Conservation (phyloP, 768 basidiomycete genomes). For the Phallus indusiatus region DNA sequence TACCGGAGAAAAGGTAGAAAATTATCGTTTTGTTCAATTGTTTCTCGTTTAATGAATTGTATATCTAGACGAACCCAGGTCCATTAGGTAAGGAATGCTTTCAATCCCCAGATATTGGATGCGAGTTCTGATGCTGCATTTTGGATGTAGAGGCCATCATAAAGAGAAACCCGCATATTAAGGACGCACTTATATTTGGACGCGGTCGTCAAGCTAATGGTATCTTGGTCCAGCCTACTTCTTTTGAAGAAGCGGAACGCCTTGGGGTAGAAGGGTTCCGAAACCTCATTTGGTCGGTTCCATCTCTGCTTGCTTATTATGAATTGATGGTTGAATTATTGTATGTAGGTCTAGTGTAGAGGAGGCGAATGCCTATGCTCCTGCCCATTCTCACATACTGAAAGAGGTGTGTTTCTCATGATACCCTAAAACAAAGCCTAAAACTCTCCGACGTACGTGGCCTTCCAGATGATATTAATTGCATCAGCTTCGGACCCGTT, state of each 20-base stretch:
- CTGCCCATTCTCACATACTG: slow-evolving; percentile 35
- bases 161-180: slow-evolving; percentile 19
- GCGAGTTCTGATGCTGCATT: not conserved
- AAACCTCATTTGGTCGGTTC: slow-evolving; percentile 25
- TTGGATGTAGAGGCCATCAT: slow-evolving; percentile 26
- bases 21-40: not conserved
- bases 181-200: slow-evolving; percentile 11
- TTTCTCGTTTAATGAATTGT: not conserved
- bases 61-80: slow-evolving; percentile 25
- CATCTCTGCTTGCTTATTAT: not conserved
- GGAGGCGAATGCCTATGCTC: slow-evolving; percentile 33
- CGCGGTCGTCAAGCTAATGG: slow-evolving; percentile 10
- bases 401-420: slow-evolving; percentile 27
- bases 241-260: slow-evolving; percentile 25
- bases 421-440: not conserved
- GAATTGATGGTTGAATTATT: not conserved
- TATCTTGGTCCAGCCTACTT: slow-evolving; percentile 27
- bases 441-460: no score
- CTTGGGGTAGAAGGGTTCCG: slow-evolving; percentile 23
- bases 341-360: slow-evolving; percentile 28
- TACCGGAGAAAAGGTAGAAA: slow-evolving; percentile 30
- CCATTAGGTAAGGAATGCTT: slow-evolving; percentile 23
- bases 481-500: slow-evolving; percentile 30
- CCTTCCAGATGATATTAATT: slow-evolving; percentile 34
- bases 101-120: not conserved